Conservation (phyloP, 805 yeast genomes). For the Ogataea degrootiae region DNA sequence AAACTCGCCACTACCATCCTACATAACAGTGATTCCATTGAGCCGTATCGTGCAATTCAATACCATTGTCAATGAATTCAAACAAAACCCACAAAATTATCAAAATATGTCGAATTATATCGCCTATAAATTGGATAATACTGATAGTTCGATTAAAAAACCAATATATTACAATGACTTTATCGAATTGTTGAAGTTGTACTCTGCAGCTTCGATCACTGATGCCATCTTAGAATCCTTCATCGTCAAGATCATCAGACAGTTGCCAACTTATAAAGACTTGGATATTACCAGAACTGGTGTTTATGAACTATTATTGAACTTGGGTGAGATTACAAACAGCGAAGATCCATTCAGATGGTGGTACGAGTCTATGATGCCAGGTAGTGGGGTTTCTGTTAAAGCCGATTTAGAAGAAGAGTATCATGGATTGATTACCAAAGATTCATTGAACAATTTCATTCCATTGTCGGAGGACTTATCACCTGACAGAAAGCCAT, state of each 20-base stretch:
- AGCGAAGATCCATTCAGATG: slow-evolving; percentile 48
- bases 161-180: slow-evolving; percentile 34
- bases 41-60: slow-evolving; percentile 32
- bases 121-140: slow-evolving; percentile 4
- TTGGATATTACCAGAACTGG: slow-evolving; percentile 47
- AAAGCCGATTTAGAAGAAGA: slow-evolving; percentile 40
- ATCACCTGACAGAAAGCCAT: slow-evolving; percentile 33
- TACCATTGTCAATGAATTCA: slow-evolving; percentile 25
- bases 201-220: slow-evolving; percentile 48
- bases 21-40: slow-evolving; percentile 41
- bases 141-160: slow-evolving; percentile 1
- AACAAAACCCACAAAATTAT: slow-evolving; percentile 22
- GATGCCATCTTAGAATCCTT: slow-evolving; percentile 47
- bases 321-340: slow-evolving; percentile 24
- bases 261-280: slow-evolving; percentile 26
- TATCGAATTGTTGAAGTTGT: slow-evolving; percentile 46
- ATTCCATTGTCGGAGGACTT: slow-evolving; percentile 16
- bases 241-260: slow-evolving; percentile 36
- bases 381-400: slow-evolving; percentile 37
- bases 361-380: slow-evolving; percentile 42
- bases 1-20: slow-evolving; percentile 28
- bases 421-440: slow-evolving; percentile 32
- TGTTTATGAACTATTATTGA: slow-evolving; percentile 46
- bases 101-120: slow-evolving; percentile 23
- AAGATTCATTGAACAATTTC: slow-evolving; percentile 12